phyloP scores from a whole-genome alignment of 345 rosid species.

The Orychophragmus violaceus region DNA sequence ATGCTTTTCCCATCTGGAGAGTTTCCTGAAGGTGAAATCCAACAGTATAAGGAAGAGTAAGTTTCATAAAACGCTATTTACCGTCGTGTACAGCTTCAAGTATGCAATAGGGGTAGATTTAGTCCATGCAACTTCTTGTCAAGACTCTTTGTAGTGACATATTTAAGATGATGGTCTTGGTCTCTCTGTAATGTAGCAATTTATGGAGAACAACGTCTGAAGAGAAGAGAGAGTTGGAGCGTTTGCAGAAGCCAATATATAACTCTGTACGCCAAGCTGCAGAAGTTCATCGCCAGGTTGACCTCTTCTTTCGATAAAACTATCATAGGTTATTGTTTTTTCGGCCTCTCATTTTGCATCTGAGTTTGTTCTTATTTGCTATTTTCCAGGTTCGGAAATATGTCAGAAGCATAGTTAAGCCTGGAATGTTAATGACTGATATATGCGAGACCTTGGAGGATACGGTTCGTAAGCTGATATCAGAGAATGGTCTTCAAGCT shows the following conservation, averaged over 20 bases:
- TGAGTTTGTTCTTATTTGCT: background rate
- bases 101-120: background rate
- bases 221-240: slow-evolving; percentile 93
- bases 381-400: slow-evolving; percentile 51
- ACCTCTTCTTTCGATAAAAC: background rate
- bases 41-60: slow-evolving; percentile 90
- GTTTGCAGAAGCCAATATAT: slow-evolving; percentile 71
- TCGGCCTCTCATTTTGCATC: no score
- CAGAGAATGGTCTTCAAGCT: slow-evolving; percentile 91
- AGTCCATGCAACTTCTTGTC: background rate
- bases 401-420: slow-evolving; percentile 70
- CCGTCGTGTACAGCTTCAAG: background rate
- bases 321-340: background rate
- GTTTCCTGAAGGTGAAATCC: slow-evolving; percentile 98
- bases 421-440: slow-evolving; percentile 94
- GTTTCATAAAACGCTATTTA: slow-evolving; percentile 14
- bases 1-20: slow-evolving; percentile 86
- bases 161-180: background rate
- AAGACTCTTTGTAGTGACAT: no score
- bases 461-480: slow-evolving; percentile 78
- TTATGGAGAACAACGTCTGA: slow-evolving; percentile 94
- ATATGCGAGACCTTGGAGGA: slow-evolving; percentile 87
- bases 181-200: slow-evolving; percentile 45
- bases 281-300: slow-evolving; percentile 97
- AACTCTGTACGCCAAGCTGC: slow-evolving; percentile 95